Percentiles rank a stretch among this genome's conserved stretches.
Conservation (phyloP, 1,284 basidiomycete genomes). For the Vanrija sp. region DNA sequence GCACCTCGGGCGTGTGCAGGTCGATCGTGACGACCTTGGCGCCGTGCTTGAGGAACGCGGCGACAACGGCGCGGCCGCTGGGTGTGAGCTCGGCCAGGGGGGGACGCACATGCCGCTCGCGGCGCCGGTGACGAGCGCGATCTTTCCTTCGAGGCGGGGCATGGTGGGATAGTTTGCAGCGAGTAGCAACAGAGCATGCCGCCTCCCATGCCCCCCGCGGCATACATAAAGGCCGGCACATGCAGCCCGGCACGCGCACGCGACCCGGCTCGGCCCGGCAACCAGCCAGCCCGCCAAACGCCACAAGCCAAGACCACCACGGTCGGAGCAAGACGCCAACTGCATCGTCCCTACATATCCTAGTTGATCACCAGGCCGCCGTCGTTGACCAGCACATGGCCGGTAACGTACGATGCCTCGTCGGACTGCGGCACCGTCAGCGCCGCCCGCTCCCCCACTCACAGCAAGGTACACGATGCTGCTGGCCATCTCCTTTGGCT, state of each 20-base stretch:
- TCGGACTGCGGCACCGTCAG: not conserved
- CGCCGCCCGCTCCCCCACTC: not conserved
- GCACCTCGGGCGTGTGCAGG: not conserved
- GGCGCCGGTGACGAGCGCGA: not conserved
- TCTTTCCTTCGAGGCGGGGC: not conserved
- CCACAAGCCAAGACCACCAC: too few species aligned
- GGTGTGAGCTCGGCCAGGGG: not conserved
- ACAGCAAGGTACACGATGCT: conserved; percentile 2
- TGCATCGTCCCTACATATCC: too few species aligned
- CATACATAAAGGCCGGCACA: too few species aligned
- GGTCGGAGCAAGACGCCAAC: too few species aligned
- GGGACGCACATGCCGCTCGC: too few species aligned
- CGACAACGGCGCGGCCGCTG: not conserved
- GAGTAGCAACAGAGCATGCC: too few species aligned
- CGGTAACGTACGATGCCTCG: conserved; percentile 7
- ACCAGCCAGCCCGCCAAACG: too few species aligned
- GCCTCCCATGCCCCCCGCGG: too few species aligned
- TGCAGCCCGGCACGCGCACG: too few species aligned
- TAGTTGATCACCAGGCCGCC: not conserved
- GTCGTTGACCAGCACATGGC: conserved; percentile 1
- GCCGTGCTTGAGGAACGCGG: not conserved
- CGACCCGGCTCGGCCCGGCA: too few species aligned
- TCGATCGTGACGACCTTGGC: not conserved
- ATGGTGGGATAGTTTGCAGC: not conserved
- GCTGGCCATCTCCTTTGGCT: conserved; percentile 1